These are phyloP conservation scores for Acmispon strigosus DNA, from an alignment of 306 rosid species.

Conservation along the genomic window DNA sequence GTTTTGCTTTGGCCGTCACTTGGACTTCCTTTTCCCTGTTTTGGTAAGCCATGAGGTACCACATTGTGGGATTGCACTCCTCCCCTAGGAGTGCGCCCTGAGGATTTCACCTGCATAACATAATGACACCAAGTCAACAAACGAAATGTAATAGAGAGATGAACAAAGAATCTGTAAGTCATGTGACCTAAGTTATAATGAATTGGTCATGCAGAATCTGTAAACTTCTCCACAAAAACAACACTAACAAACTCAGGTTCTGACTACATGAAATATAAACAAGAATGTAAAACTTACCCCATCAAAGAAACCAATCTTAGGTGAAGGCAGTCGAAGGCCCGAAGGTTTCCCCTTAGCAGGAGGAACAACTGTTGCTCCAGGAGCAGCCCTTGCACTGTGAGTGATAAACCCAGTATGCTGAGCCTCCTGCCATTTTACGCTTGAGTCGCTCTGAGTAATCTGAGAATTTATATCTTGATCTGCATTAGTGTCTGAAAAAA, in stretches of 20 bases:
- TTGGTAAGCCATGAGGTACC: conserved; percentile 49
- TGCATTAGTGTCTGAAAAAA: conserved; percentile 36
- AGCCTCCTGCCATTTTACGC: conserved; percentile 34
- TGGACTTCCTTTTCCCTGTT: conserved; percentile 33
- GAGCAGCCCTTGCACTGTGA: conserved; percentile 30
- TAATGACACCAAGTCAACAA: conserved; percentile 13
- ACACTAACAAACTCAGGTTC: conserved; percentile 4
- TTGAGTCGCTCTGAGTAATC: conserved; percentile 20
- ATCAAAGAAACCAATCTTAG: conserved; percentile 91
- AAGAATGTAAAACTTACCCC: conserved; percentile 58
- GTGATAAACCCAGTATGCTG: conserved; percentile 23
- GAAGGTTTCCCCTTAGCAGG: conserved; percentile 53
- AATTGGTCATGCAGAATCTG: not conserved
- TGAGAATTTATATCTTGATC: conserved; percentile 31
- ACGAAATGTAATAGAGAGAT: not conserved
- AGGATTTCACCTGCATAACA: conserved; percentile 53
- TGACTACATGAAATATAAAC: not conserved
- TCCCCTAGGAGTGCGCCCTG: conserved; percentile 52
- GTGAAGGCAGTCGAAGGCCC: conserved; percentile 82
- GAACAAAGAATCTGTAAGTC: not conserved
- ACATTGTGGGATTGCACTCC: conserved; percentile 37
- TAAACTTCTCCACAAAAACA: not conserved
- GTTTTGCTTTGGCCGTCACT: conserved; percentile 43
- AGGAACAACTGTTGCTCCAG: conserved; percentile 35
- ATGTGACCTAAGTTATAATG: not conserved